These are phyloP conservation scores for Boletellus ananiceps DNA, from an alignment of 768 basidiomycete genomes.

Conservation along the genomic window DNA sequence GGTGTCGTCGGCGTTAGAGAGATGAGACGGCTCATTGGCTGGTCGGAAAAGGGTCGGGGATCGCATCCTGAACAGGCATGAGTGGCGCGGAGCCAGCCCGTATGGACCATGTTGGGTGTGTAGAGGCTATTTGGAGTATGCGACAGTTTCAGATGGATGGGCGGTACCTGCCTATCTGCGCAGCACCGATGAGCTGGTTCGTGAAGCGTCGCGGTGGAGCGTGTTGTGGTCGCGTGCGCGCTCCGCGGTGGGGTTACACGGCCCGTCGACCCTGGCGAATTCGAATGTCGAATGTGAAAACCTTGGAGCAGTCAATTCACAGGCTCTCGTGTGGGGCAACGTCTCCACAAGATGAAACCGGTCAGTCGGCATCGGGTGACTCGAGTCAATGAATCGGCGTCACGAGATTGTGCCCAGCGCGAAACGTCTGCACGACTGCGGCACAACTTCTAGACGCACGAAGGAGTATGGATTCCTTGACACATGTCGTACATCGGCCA, in stretches of 20 bases:
- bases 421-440: no score
- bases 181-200: slow-evolving; percentile 9
- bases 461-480: no score
- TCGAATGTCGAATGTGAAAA: slow-evolving; percentile 1
- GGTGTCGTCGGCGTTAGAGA: slow-evolving; percentile 66
- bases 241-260: slow-evolving; percentile 8
- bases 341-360: no score
- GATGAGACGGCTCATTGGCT: slow-evolving; percentile 77
- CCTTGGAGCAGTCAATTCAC: no score
- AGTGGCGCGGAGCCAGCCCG: slow-evolving; percentile 7
- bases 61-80: slow-evolving; percentile 17
- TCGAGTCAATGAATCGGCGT: no score
- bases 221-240: no score
- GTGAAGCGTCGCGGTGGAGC: background rate
- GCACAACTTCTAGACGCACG: no score
- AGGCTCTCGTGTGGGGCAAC: no score
- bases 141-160: slow-evolving; percentile 13
- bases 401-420: no score
- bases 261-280: slow-evolving; percentile 9
- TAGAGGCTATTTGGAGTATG: slow-evolving; percentile 15
- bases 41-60: slow-evolving; percentile 38
- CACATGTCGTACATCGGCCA: no score
- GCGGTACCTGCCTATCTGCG: slow-evolving; percentile 20
- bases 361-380: no score
- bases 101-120: background rate